Percentiles rank a stretch among this genome's conserved stretches.
Evolutionary conservation across 305 asterid genomes (phyloP).

Genomic region (Withania somnifera): DNA sequence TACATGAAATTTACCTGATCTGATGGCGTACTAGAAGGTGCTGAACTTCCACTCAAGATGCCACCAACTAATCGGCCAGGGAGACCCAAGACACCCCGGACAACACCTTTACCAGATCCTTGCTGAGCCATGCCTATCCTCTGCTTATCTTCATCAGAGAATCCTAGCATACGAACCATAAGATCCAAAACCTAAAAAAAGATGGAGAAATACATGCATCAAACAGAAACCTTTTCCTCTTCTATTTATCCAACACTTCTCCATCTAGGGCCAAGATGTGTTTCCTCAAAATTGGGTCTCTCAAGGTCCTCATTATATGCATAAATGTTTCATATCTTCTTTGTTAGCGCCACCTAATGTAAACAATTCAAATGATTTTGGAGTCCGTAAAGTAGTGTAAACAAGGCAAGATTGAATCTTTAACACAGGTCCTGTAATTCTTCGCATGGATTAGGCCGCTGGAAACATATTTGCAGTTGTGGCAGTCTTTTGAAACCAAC

Average conservation of each 20-base stretch:
- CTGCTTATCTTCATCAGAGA: constrained; percentile 92
- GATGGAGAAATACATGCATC: neutral
- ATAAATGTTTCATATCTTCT: neutral
- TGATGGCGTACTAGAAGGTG: constrained; percentile 43
- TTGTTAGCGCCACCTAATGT: neutral
- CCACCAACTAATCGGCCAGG: constrained; percentile 96
- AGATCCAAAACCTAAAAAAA: constrained; percentile 76
- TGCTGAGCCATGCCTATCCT: constrained; percentile 84
- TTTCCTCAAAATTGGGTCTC: neutral
- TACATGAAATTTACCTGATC: constrained; percentile 54
- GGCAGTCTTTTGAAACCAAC: neutral
- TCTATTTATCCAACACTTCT: neutral
- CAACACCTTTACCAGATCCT: constrained; percentile 88
- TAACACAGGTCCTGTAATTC: neutral
- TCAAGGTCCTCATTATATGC: neutral
- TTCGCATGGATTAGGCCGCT: neutral
- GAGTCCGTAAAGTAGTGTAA: neutral
- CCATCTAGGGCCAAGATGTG: neutral
- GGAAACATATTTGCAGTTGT: neutral
- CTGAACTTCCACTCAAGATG: constrained; percentile 51
- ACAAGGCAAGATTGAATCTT: neutral
- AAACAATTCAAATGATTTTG: neutral
- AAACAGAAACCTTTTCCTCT: neutral
- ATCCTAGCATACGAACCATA: constrained; percentile 94
- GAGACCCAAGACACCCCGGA: constrained; percentile 88